Evolutionary conservation across 345 rosid species (phyloP).

Genomic region (Rubroshorea leprosula): DNA sequence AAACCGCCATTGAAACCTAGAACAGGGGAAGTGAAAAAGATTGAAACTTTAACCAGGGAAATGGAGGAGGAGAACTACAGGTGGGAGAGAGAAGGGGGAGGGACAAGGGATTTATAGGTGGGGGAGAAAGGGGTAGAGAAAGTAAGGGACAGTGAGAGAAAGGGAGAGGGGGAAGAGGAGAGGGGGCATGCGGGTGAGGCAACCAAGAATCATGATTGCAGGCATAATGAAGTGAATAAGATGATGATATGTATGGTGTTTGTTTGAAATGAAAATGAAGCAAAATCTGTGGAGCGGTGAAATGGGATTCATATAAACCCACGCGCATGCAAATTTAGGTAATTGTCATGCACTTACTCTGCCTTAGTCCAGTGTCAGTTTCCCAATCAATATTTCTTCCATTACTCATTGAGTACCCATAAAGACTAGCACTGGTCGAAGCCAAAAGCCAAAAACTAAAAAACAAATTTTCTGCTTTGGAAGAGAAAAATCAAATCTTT

Average conservation of each 20-base stretch:
- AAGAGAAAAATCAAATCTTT: not conserved
- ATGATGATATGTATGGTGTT: conserved; percentile 31
- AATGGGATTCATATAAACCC: conserved; percentile 41
- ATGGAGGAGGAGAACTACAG: conserved; percentile 17
- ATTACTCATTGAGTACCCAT: too few relatives aligned
- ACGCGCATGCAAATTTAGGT: conserved; percentile 43
- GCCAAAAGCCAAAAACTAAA: too few relatives aligned
- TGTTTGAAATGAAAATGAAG: conserved; percentile 9
- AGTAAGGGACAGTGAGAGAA: conserved; percentile 14
- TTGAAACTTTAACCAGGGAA: too few relatives aligned
- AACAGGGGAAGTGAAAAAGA: not conserved
- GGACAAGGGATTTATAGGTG: conserved; percentile 36
- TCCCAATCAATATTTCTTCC: conserved; percentile 17
- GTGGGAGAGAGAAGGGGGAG: conserved; percentile 35
- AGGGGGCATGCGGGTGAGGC: conserved; percentile 96
- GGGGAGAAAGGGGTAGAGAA: too few relatives aligned
- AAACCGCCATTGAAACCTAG: conserved; percentile 55
- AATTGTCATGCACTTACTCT: conserved; percentile 1
- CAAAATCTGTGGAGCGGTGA: not conserved
- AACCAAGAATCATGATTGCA: conserved; percentile 95
- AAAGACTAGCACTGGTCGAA: too few relatives aligned
- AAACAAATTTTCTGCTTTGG: not conserved
- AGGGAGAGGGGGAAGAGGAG: too few relatives aligned
- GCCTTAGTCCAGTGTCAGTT: conserved; percentile 2
- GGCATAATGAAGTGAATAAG: conserved; percentile 82